phyloP scores from a whole-genome alignment of 1,284 basidiomycete genomes.

The Cutaneotrichosporon dermatis region DNA sequence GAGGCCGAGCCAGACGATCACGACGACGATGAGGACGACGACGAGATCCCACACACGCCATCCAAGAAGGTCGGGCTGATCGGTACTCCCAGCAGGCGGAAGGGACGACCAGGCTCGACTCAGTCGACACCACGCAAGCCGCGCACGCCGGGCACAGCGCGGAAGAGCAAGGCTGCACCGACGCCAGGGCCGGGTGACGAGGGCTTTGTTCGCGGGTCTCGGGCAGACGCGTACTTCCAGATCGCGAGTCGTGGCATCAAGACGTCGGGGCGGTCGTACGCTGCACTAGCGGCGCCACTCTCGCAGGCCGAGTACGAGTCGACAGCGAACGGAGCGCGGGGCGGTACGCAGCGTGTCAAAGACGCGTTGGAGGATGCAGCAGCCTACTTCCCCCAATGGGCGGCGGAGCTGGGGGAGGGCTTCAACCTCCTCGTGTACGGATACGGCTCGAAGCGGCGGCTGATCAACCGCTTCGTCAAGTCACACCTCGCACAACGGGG shows the following conservation, averaged over 20 bases:
- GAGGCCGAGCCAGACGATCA: conserved; percentile 13
- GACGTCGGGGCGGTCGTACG: conserved; percentile 73
- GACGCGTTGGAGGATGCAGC: conserved; percentile 17
- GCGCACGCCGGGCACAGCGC: conserved; percentile 1
- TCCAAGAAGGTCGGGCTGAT: conserved; percentile 15
- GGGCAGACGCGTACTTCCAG: conserved; percentile 78
- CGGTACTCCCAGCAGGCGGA: conserved; percentile 27
- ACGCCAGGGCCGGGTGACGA: background rate
- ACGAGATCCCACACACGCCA: conserved; percentile 12
- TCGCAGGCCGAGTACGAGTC: conserved; percentile 42
- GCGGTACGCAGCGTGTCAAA: conserved; percentile 24
- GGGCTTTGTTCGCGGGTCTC: conserved; percentile 46
- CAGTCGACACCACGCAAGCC: conserved; percentile 19
- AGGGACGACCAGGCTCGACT: conserved; percentile 19
- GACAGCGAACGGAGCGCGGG: conserved; percentile 14
- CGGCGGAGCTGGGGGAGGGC: conserved; percentile 67
- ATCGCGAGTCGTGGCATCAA: conserved; percentile 57
- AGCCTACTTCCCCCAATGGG: conserved; percentile 52
- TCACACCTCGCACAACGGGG: conserved; percentile 56
- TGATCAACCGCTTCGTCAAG: conserved; percentile 68
- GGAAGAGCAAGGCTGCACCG: conserved; percentile 1
- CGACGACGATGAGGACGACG: conserved; percentile 27
- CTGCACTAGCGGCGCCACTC: conserved; percentile 61
- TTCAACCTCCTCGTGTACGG: conserved; percentile 85
- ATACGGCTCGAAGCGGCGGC: conserved; percentile 71